These are phyloP conservation scores for Daldinia concentrica DNA, from an alignment of 495 filamentous ascomycete genomes.

Conservation along the genomic window DNA sequence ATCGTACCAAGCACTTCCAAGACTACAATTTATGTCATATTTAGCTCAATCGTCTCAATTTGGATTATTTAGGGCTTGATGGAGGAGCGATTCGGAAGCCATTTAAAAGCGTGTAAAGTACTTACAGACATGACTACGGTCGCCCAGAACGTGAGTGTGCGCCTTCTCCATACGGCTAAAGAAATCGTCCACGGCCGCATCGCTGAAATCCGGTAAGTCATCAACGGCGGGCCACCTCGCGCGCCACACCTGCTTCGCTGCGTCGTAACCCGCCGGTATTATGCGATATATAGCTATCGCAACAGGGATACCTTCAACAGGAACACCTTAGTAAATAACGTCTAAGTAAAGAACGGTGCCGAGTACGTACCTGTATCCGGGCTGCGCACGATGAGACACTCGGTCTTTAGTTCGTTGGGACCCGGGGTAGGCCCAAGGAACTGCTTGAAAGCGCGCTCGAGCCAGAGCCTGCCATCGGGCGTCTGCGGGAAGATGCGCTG, in stretches of 20 bases:
- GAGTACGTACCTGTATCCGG: slow-evolving; percentile 12
- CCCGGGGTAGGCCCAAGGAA: background rate
- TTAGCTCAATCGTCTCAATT: background rate
- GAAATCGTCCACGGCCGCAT: slow-evolving; percentile 4
- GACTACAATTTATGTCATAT: slow-evolving; percentile 15
- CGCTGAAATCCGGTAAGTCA: slow-evolving; percentile 16
- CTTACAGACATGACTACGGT: slow-evolving; percentile 21
- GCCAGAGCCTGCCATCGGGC: slow-evolving; percentile 18
- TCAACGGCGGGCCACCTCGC: slow-evolving; percentile 16
- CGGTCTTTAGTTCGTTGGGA: background rate
- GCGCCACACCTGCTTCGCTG: slow-evolving; percentile 18
- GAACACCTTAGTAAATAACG: background rate
- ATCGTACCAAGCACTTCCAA: slow-evolving; percentile 54
- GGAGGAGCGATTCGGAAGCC: background rate
- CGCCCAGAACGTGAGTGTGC: slow-evolving; percentile 11
- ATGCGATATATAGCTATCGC: slow-evolving; percentile 24
- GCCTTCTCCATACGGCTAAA: slow-evolving; percentile 26
- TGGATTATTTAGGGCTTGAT: background rate
- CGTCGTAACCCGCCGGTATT: slow-evolving; percentile 13
- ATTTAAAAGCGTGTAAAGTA: background rate
- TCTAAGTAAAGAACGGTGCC: background rate
- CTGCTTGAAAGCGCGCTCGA: slow-evolving; percentile 23
- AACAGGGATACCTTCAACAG: slow-evolving; percentile 5
- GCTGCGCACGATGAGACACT: slow-evolving; percentile 19
- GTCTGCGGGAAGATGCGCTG: slow-evolving; percentile 24